Evolutionary conservation across 805 yeast species (phyloP).

Genomic region (Saturnispora hagleri): DNA sequence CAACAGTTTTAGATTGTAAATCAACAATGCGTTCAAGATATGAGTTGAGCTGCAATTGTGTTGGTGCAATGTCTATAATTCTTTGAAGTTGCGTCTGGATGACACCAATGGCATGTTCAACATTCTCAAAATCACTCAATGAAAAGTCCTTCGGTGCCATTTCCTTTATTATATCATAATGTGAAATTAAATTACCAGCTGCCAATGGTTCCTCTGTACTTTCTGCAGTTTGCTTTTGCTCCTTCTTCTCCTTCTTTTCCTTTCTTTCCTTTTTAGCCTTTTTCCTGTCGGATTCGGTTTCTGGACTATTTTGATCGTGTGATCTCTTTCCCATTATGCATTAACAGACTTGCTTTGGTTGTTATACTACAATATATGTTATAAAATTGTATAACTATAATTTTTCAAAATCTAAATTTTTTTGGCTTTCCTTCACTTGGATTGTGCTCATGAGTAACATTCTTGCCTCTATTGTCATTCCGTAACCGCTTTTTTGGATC

Average conservation of each 20-base stretch:
- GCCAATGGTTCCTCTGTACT: background rate
- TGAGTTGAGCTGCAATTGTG: conserved; percentile 32
- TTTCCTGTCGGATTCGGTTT: background rate
- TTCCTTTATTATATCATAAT: conserved; percentile 2
- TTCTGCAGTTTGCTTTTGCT: conserved; percentile 2
- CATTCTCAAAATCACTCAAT: conserved; percentile 10
- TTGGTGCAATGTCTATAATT: conserved; percentile 51
- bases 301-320: background rate
- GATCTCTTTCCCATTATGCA: conserved; percentile 3
- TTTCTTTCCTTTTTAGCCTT: conserved; percentile 5
- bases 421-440: background rate
- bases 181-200: background rate
- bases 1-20: background rate
- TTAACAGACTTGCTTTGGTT: background rate
- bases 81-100: conserved; percentile 43
- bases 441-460: background rate
- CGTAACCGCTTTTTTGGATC: background rate
- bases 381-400: background rate
- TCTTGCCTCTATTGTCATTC: background rate
- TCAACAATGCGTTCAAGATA: conserved; percentile 16
- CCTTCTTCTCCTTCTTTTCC: conserved; percentile 4
- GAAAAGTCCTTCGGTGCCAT: conserved; percentile 4
- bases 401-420: conserved; percentile 7
- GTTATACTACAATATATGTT: background rate
- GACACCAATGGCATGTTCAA: conserved; percentile 46